A percentile compares a stretch with the other conserved stretches of the same genome.
phyloP scores from a whole-genome alignment of 805 yeast species.

The Pichia insulana region DNA sequence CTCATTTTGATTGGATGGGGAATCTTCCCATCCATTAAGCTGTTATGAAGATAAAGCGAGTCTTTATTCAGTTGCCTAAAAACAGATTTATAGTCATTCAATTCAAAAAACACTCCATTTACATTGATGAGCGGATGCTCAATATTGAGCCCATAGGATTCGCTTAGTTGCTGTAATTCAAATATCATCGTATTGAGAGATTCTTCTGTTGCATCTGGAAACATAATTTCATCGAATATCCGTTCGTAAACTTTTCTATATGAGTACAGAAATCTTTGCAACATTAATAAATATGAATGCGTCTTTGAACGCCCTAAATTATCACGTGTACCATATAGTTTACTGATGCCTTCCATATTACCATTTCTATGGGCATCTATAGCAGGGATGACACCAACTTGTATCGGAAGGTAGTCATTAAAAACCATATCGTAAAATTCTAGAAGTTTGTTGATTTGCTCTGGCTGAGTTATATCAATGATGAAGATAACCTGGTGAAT shows the following conservation, averaged over 20 bases:
- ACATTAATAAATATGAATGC: conserved; percentile 16
- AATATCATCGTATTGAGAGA: conserved; percentile 2
- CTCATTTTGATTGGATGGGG: conserved; percentile 25
- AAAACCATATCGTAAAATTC: conserved; percentile 42
- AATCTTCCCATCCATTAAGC: conserved; percentile 23
- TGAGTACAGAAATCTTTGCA: conserved; percentile 13
- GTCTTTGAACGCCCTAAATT: conserved; percentile 17
- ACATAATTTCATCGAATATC: too few species aligned
- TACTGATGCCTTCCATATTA: conserved; percentile 16
- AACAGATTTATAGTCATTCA: conserved; percentile 40
- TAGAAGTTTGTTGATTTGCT: conserved; percentile 42
- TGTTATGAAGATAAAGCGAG: conserved; percentile 27
- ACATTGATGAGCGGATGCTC: conserved; percentile 46
- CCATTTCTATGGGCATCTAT: conserved; percentile 10
- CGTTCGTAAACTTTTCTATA: not conserved
- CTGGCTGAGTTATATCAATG: conserved; percentile 46
- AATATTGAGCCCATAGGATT: conserved; percentile 22
- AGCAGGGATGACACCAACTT: conserved; percentile 72
- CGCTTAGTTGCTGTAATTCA: conserved; percentile 28
- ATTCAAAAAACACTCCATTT: conserved; percentile 61
- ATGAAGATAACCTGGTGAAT: conserved; percentile 67
- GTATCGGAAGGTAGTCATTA: conserved; percentile 61
- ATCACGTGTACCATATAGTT: conserved; percentile 17
- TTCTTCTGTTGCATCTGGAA: conserved; percentile 1
- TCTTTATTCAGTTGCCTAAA: conserved; percentile 53